Evolutionary conservation across 768 basidiomycete species (phyloP).

Genomic region (Mycena haematopus): DNA sequence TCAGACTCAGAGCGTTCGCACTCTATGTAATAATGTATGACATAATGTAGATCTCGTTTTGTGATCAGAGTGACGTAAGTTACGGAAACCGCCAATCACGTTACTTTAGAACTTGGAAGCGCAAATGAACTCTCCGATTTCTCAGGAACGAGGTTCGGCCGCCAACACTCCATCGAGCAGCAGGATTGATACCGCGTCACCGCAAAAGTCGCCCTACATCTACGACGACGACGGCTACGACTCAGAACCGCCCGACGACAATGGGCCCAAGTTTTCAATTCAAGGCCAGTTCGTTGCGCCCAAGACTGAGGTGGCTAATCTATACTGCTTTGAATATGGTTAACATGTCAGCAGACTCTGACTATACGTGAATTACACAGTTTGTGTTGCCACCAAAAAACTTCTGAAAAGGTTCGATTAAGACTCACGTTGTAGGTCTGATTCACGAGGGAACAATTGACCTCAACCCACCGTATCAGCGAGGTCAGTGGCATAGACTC

Average conservation of each 20-base stretch:
- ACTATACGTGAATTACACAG: conserved; percentile 22
- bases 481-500: conserved; percentile 49
- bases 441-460: conserved; percentile 78
- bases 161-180: conserved; percentile 17
- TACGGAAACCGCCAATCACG: too few relatives aligned
- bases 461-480: conserved; percentile 73
- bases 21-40: too few relatives aligned
- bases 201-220: conserved; percentile 40
- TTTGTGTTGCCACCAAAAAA: background rate
- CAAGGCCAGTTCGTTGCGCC: conserved; percentile 48
- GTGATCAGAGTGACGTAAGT: too few relatives aligned
- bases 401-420: background rate
- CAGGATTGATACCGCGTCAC: conserved; percentile 6
- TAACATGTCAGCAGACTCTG: background rate
- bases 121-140: conserved; percentile 30
- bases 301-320: conserved; percentile 38
- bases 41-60: too few relatives aligned
- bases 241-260: conserved; percentile 35
- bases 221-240: conserved; percentile 52
- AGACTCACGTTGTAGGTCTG: conserved; percentile 47
- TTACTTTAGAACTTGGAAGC: too few relatives aligned
- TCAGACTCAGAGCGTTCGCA: too few relatives aligned
- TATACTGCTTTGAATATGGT: background rate
- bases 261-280: conserved; percentile 49
- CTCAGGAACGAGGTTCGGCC: conserved; percentile 1